Evolutionary conservation across 495 filamentous ascomycete genomes (phyloP), one percentile per base, ranked within the genome.

Genomic region (Melanomma pulvis-pyrius): DNA sequence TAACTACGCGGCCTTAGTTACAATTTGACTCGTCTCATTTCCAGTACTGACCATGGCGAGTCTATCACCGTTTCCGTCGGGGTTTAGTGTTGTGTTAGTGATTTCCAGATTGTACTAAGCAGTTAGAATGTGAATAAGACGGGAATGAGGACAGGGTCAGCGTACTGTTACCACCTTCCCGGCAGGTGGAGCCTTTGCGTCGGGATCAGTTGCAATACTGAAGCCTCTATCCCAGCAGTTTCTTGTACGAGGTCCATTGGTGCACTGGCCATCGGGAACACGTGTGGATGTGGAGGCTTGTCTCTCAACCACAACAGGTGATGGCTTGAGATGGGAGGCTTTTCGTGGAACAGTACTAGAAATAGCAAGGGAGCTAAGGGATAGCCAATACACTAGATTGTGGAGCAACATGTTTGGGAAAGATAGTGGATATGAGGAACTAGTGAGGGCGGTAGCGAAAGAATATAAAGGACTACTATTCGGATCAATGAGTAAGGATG

Each of bases 201-300:
- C 72, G 32, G 71, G 73, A 46, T 73, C 72, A 21, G 70, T 74
- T 2, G 70, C 36, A 19, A 74, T 69, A 39, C 70, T 73, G 64
- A 68, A 71, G 28, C 72, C 72, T 54, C 50, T 61, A 24, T 55
- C 59, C 72, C 70, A 74, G 53, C 72, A 74, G 19, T 61, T 64
- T 44, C 72, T 57, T 24, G 70, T 71, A 17, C 28, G 21, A 17
- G 72, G 67, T 15, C 67, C 64, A 61, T 74, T 71, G 21, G 63
- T 71, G 34, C 70, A 74, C 1, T 41, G 62, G n/a, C 51, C 34
- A 41, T 73, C 68, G 19, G 61, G 36, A 13, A 34, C 60, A 21
- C 22, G 12, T 36, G 61, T 57, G 11, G 61, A 25, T 6, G 66
- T 54, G 13, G 68, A 15, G 11, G 58, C 60, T 59, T 66, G 61